These are phyloP conservation scores for Mrakia frigida DNA, from an alignment of 768 basidiomycete genomes.

Conservation along the genomic window DNA sequence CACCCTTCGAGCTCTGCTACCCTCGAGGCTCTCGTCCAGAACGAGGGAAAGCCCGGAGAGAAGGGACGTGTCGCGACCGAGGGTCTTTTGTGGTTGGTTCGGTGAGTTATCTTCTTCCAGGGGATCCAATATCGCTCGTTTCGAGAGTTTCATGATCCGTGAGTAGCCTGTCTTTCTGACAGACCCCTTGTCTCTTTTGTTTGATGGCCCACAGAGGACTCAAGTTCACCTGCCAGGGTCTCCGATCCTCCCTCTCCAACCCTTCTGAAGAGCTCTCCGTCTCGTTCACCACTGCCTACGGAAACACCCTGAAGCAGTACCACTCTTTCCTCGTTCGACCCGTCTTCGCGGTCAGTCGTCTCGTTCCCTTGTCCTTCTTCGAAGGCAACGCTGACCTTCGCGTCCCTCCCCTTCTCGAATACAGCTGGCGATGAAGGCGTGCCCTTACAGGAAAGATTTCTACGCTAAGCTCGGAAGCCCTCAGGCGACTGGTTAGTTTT, in stretches of 20 bases:
- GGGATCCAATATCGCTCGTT: too few relatives aligned
- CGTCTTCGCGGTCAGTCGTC: conserved; percentile 53
- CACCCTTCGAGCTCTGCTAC: conserved; percentile 63
- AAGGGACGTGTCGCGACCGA: conserved; percentile 86
- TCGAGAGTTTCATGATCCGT: too few relatives aligned
- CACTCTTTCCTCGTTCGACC: conserved; percentile 69
- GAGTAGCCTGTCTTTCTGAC: too few relatives aligned
- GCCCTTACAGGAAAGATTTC: conserved; percentile 58
- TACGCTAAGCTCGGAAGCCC: conserved; percentile 56
- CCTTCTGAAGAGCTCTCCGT: conserved; percentile 59
- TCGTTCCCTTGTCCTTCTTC: background rate
- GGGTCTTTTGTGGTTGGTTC: conserved; percentile 85
- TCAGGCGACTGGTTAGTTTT: conserved; percentile 42
- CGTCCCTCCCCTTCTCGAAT: background rate
- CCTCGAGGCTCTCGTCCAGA: conserved; percentile 73
- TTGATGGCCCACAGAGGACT: conserved; percentile 56
- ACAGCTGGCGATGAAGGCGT: conserved; percentile 64
- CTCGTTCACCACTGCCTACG: conserved; percentile 78
- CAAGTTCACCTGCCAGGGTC: conserved; percentile 68
- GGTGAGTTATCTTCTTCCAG: conserved; percentile 40
- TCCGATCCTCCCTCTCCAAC: conserved; percentile 66
- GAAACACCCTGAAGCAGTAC: conserved; percentile 70
- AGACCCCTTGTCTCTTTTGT: background rate
- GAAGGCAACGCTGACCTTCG: background rate
- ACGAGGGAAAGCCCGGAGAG: conserved; percentile 63